Conservation (phyloP, 2,329 filamentous ascomycete species). For the Leptodontidium sp. region DNA sequence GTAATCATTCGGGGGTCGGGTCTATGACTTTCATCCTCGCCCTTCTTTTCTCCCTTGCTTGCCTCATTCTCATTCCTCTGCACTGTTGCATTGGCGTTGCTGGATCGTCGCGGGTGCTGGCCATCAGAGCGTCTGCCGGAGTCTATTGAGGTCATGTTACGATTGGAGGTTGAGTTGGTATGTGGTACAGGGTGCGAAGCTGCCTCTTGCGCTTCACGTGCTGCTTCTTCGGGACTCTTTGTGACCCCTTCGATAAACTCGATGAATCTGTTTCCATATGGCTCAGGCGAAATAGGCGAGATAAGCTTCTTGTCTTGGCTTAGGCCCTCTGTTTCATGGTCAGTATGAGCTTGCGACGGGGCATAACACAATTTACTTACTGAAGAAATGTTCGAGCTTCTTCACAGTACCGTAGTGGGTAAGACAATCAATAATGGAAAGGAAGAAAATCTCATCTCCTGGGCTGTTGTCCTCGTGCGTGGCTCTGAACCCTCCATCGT, state of each 20-base stretch:
- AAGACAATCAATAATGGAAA: conserved; percentile 97
- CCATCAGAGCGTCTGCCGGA: conserved; percentile 39
- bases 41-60: conserved; percentile 45
- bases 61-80: conserved; percentile 44
- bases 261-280: conserved; percentile 93
- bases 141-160: conserved; percentile 37
- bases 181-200: conserved; percentile 35
- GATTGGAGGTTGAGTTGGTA: conserved; percentile 40
- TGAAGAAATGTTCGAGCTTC: conserved; percentile 96
- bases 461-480: conserved; percentile 88
- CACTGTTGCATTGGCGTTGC: conserved; percentile 37
- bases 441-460: conserved; percentile 94
- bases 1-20: conserved; percentile 55
- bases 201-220: conserved; percentile 59
- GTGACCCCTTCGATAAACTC: conserved; percentile 92
- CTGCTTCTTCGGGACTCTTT: conserved; percentile 86
- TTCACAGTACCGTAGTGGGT: conserved; percentile 97
- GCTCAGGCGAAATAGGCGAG: conserved; percentile 86
- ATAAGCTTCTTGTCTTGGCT: conserved; percentile 86
- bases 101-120: conserved; percentile 36
- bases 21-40: conserved; percentile 45
- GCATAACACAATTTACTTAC: conserved; percentile 34
- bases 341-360: conserved; percentile 29
- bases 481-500: conserved; percentile 91
- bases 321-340: conserved; percentile 68